Evolutionary conservation across 768 basidiomycete genomes (phyloP).

Genomic region (Pulveroboletus sp.): DNA sequence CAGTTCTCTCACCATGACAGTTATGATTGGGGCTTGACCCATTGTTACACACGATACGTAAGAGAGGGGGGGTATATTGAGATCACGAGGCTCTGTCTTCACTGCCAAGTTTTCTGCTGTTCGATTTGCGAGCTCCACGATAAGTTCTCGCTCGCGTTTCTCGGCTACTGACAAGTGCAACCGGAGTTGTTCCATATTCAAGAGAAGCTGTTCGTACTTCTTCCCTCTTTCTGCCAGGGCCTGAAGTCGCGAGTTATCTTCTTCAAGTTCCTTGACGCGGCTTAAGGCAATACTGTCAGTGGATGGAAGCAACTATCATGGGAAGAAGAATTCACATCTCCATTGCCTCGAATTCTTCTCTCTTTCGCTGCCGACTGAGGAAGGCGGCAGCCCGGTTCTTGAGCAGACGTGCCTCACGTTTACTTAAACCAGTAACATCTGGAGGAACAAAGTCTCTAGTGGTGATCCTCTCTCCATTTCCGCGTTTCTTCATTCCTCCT

Average conservation of each 20-base stretch:
- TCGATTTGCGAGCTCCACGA: constrained; percentile 51
- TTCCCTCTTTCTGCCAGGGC: constrained; percentile 49
- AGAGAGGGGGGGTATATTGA: constrained; percentile 44
- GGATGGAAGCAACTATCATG: constrained; percentile 4
- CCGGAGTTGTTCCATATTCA: constrained; percentile 64
- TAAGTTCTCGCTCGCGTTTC: constrained; percentile 65
- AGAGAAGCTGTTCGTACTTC: constrained; percentile 40
- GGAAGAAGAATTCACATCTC: constrained; percentile 62
- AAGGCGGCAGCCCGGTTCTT: constrained; percentile 93
- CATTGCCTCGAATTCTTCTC: constrained; percentile 90
- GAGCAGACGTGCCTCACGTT: constrained; percentile 86
- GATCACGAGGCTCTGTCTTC: constrained; percentile 60
- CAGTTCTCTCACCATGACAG: constrained; percentile 57
- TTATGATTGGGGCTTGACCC: constrained; percentile 57
- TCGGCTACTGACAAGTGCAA: constrained; percentile 60
- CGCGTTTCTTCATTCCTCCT: constrained; percentile 44
- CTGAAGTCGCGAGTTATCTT: constrained; percentile 74
- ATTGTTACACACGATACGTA: constrained; percentile 30
- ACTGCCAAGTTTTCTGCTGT: constrained; percentile 36
- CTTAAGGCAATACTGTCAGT: constrained; percentile 38
- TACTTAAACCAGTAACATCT: constrained; percentile 82
- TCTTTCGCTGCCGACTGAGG: constrained; percentile 84
- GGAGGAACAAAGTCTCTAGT: constrained; percentile 87
- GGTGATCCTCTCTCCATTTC: constrained; percentile 43
- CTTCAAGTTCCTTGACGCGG: constrained; percentile 78